These are phyloP conservation scores for Stachybotrys chlorohalonatus DNA, from an alignment of 2,329 filamentous ascomycete species.

Conservation along the genomic window DNA sequence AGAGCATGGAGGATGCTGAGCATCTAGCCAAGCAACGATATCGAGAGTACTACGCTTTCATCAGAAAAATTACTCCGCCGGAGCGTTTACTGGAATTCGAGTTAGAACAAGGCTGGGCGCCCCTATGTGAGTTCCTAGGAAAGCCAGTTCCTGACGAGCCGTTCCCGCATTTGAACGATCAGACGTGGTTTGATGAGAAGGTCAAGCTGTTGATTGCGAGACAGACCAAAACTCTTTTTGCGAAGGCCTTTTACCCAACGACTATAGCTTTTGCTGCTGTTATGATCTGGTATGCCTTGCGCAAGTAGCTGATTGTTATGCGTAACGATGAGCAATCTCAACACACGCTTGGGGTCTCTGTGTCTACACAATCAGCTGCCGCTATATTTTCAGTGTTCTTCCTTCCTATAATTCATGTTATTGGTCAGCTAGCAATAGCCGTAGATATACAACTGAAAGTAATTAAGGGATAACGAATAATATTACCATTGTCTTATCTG, in stretches of 20 bases:
- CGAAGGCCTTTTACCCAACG: background rate
- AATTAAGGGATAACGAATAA: too few relatives aligned
- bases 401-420: too few relatives aligned
- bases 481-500: too few relatives aligned
- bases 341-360: too few relatives aligned
- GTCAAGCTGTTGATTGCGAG: background rate
- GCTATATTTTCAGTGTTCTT: too few relatives aligned
- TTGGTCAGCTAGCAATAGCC: too few relatives aligned
- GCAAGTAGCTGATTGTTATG: too few relatives aligned
- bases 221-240: background rate
- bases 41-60: constrained; percentile 14
- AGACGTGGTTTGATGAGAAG: constrained; percentile 5
- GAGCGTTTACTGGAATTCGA: constrained; percentile 19
- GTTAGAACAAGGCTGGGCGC: constrained; percentile 20
- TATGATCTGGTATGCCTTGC: background rate
- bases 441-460: too few relatives aligned
- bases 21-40: constrained; percentile 10
- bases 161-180: constrained; percentile 20
- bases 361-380: too few relatives aligned
- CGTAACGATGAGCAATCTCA: too few relatives aligned
- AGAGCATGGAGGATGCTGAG: constrained; percentile 7
- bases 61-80: constrained; percentile 11
- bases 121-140: constrained; percentile 23
- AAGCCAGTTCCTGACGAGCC: constrained; percentile 16
- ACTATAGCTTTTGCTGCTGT: background rate